Evolutionary conservation across 352 stramenopile species (phyloP), one percentile per base, ranked within the genome.

Genomic region (Globisporangium camurandrum): DNA sequence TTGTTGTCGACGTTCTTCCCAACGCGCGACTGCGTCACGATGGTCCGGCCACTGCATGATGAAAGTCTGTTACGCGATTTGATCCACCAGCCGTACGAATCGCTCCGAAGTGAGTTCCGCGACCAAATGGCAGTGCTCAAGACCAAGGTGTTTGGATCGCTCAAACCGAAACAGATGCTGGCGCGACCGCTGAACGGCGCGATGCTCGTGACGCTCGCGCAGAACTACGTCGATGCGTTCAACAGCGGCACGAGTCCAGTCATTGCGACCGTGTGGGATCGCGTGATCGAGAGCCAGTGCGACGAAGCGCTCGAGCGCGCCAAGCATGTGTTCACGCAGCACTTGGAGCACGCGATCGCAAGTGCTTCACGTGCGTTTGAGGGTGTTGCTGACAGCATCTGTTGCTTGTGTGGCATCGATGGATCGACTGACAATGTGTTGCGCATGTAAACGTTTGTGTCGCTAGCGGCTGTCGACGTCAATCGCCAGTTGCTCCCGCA

Each of bases 211-310:
- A 72, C 74, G 22, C 59, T 92, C 26, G 71, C 77, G 4, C 38
- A 84, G 39, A 81, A 75, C 44, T 88, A 88, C 26, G 66, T 88
- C 1, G 57, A 56, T 14, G 76, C 77, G 22, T 79, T 92, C 43
- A 92, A 90, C 50, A 72, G 60, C 22, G 80, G 78, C 44, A 61
- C 69, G 2, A 80, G 70, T 27, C 84, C 85, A 0, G 80, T 88
- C 16, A 95, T 95, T 34, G 66, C 78, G 3, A 89, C 65, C 9
- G 82, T 84, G 3, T 95, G 84, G 79, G 78, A 90, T 16, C 80
- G 79, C 45, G 83, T 96, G 8, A 49, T 90, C 4, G 68, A 91
- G 53, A 69, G 61, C 14, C 77, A 89, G 46, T 90, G 69, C 26
- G 67, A 78, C 10, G 59, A 84, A 46, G 79, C 77, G 2, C 56